These are phyloP conservation scores for Boletus eberwhitei DNA, from an alignment of 768 basidiomycete species.

Conservation along the genomic window DNA sequence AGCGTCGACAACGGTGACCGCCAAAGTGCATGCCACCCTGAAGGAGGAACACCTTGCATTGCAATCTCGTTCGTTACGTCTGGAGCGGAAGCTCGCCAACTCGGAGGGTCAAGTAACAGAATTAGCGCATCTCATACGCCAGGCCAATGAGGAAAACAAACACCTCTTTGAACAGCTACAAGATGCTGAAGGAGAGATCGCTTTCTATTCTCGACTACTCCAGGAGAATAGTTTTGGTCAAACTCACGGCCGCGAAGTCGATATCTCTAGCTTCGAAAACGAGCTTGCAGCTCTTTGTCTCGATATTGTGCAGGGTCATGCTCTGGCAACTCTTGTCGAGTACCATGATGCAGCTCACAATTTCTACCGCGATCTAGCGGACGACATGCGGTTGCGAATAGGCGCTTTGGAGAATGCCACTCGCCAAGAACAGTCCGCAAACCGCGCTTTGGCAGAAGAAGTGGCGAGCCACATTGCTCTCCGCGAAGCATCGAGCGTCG, in stretches of 20 bases:
- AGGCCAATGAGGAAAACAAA: constrained; percentile 49
- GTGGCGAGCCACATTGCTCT: constrained; percentile 40
- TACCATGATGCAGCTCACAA: constrained; percentile 25
- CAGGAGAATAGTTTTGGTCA: constrained; percentile 5
- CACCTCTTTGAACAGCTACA: constrained; percentile 33
- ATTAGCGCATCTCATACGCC: constrained; percentile 59
- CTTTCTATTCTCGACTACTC: constrained; percentile 11
- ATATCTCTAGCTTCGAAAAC: constrained; percentile 14
- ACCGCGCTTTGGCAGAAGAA: constrained; percentile 29
- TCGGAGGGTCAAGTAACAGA: constrained; percentile 65
- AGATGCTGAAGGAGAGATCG: constrained; percentile 16
- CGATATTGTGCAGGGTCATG: constrained; percentile 15
- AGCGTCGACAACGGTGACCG: constrained; percentile 41
- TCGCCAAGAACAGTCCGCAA: constrained; percentile 16
- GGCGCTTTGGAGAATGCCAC: constrained; percentile 5
- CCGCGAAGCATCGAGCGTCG: constrained; percentile 40
- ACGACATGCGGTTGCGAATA: constrained; percentile 30
- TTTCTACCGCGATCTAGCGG: constrained; percentile 37
- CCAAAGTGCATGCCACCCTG: constrained; percentile 36
- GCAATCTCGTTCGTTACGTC: constrained; percentile 45
- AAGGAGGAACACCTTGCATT: constrained; percentile 38
- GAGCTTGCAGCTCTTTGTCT: constrained; percentile 15
- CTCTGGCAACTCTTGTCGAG: constrained; percentile 10
- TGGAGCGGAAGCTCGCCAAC: constrained; percentile 68
- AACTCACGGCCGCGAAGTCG: background rate